Evolutionary conservation across 2,329 filamentous ascomycete species (phyloP).

Genomic region (Lecanosticta acicola): DNA sequence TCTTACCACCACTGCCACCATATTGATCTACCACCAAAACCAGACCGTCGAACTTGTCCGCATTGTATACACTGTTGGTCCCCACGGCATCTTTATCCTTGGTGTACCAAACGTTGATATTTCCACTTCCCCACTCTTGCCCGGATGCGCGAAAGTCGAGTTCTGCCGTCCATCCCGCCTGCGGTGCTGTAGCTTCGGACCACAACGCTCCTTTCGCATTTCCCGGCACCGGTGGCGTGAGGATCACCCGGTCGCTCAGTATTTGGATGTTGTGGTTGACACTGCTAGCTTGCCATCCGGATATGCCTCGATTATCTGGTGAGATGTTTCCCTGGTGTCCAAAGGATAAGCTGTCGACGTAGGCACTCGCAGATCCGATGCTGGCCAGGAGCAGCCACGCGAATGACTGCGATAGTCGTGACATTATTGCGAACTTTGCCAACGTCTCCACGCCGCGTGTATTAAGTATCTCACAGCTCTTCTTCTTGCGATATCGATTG

Average conservation of each 20-base stretch:
- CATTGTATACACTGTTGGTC: constrained; percentile 75
- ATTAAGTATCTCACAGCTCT: background rate
- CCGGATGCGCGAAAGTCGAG: constrained; percentile 84
- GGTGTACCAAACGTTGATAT: constrained; percentile 89
- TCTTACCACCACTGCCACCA: constrained; percentile 68
- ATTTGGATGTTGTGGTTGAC: constrained; percentile 53
- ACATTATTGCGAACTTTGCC: background rate
- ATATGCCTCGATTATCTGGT: constrained; percentile 50
- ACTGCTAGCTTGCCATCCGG: constrained; percentile 51
- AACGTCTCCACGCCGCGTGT: background rate
- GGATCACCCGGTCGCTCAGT: constrained; percentile 83
- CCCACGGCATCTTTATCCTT: constrained; percentile 60
- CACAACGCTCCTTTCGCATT: constrained; percentile 80
- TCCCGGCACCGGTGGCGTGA: constrained; percentile 83
- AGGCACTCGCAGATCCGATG: constrained; percentile 23
- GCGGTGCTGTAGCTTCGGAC: constrained; percentile 59
- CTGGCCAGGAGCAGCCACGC: constrained; percentile 23
- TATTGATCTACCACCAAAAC: constrained; percentile 81
- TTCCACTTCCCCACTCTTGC: constrained; percentile 77
- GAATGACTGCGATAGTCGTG: constrained; percentile 14
- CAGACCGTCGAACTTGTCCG: constrained; percentile 81
- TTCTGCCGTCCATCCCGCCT: constrained; percentile 65
- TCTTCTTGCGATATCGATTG: too few relatives aligned
- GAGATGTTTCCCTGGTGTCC: constrained; percentile 67
- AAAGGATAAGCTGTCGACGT: constrained; percentile 56